phyloP scores from a whole-genome alignment of 2,329 filamentous ascomycete genomes.

The Alternaria alternata region DNA sequence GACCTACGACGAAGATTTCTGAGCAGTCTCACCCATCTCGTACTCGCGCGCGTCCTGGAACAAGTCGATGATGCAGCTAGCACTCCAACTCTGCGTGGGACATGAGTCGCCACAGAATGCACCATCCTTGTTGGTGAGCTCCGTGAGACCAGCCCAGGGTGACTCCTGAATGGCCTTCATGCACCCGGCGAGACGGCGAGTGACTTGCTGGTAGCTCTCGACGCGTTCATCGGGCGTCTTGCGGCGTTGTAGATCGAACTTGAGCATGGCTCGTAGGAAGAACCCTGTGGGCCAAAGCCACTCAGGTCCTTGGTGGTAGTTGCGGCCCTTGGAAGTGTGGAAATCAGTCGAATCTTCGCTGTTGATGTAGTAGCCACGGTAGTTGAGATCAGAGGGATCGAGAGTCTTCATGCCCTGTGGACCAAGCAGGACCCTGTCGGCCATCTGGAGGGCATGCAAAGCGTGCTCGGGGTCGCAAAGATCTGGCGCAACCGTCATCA shows the following conservation, averaged over 20 bases:
- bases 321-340: conserved; percentile 89
- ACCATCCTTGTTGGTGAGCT: conserved; percentile 91
- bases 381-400: conserved; percentile 90
- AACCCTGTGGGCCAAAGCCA: conserved; percentile 98
- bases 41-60: conserved; percentile 81
- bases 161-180: conserved; percentile 83
- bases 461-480: conserved; percentile 84
- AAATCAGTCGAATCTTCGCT: conserved; percentile 92
- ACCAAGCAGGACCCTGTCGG: conserved; percentile 80
- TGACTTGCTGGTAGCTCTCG: conserved; percentile 95
- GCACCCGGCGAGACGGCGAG: conserved; percentile 79
- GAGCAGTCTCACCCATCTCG: conserved; percentile 20
- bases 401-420: conserved; percentile 96
- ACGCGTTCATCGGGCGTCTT: conserved; percentile 72
- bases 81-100: conserved; percentile 96
- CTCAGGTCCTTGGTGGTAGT: conserved; percentile 98
- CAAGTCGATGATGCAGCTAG: conserved; percentile 90
- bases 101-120: conserved; percentile 88
- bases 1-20: neutral
- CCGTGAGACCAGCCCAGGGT: conserved; percentile 88
- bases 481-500: conserved; percentile 91
- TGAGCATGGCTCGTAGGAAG: conserved; percentile 88
- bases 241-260: conserved; percentile 83
- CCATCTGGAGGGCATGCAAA: conserved; percentile 78
- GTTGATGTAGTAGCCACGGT: conserved; percentile 94